Evolutionary conservation across 805 yeast genomes (phyloP).

Genomic region (Ogataea trehaloabstinens): DNA sequence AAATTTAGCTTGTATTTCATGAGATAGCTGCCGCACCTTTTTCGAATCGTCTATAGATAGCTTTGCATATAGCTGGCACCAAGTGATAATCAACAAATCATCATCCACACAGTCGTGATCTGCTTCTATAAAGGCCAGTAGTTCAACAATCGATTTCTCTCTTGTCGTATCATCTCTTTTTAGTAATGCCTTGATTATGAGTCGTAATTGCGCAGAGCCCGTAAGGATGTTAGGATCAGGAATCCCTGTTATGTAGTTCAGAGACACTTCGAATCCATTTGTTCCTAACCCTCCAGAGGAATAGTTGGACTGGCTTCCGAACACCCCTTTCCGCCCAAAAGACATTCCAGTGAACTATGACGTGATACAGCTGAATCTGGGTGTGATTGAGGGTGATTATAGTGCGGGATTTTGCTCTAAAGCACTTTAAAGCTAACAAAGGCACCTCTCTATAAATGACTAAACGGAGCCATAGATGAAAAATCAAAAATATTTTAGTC

Average conservation of each 20-base stretch:
- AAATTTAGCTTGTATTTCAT: conserved; percentile 59
- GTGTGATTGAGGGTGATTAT: too few relatives aligned
- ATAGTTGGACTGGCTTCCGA: conserved; percentile 16
- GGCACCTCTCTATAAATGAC: too few relatives aligned
- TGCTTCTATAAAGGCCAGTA: conserved; percentile 35
- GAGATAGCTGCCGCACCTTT: conserved; percentile 58
- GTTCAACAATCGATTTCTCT: conserved; percentile 70
- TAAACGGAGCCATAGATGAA: too few relatives aligned
- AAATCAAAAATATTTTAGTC: too few relatives aligned
- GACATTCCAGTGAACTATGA: too few relatives aligned
- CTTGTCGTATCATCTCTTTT: conserved; percentile 84
- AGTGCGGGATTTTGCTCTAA: too few relatives aligned
- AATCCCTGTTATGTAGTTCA: conserved; percentile 73
- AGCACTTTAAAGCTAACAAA: too few relatives aligned
- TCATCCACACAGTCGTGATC: conserved; percentile 37
- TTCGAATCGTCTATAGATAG: conserved; percentile 70
- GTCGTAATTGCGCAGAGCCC: conserved; percentile 46
- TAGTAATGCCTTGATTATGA: conserved; percentile 71
- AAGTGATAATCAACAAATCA: conserved; percentile 55
- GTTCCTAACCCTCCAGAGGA: conserved; percentile 30
- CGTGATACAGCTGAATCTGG: not conserved
- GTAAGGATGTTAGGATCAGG: conserved; percentile 62
- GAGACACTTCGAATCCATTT: conserved; percentile 52
- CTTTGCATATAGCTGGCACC: conserved; percentile 84
- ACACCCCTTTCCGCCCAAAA: conserved; percentile 2